phyloP scores from a whole-genome alignment of 1,284 basidiomycete species.

The Mycosarcoma mackinlayi region DNA sequence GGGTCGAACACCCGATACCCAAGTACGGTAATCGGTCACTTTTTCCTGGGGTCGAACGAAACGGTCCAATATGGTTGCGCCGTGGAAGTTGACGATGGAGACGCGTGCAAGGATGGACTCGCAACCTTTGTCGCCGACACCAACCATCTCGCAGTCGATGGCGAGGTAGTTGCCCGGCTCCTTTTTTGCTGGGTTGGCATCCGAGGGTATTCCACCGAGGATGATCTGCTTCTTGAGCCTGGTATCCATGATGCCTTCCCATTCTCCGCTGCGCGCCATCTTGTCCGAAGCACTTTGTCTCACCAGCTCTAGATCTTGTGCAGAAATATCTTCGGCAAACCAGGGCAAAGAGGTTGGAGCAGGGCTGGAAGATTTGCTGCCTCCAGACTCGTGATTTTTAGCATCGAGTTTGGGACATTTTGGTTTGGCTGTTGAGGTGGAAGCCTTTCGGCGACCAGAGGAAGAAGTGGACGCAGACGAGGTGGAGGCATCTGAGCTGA shows the following conservation, averaged over 20 bases:
- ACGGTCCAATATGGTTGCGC: constrained; percentile 81
- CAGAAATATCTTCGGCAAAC: constrained; percentile 64
- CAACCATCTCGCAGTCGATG: constrained; percentile 98
- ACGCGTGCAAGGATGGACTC: constrained; percentile 90
- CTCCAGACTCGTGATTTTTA: constrained; percentile 1
- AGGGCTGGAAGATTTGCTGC: constrained; percentile 22
- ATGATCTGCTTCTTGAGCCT: constrained; percentile 53
- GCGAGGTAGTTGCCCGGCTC: constrained; percentile 80
- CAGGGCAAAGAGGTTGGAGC: constrained; percentile 47
- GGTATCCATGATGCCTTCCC: constrained; percentile 54
- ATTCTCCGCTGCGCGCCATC: constrained; percentile 40
- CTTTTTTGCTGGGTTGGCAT: constrained; percentile 41
- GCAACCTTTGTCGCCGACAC: constrained; percentile 82
- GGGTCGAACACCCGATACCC: constrained; percentile 86
- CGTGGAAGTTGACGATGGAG: constrained; percentile 90
- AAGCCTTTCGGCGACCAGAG: not conserved
- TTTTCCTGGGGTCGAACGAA: constrained; percentile 88
- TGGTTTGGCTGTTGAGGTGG: constrained; percentile 8
- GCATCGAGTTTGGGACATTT: constrained; percentile 4
- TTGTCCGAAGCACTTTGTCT: constrained; percentile 34
- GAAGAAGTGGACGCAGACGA: constrained; percentile 14
- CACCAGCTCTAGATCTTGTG: constrained; percentile 60
- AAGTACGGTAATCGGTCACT: constrained; percentile 93
- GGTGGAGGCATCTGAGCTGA: constrained; percentile 25
- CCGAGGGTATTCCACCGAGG: constrained; percentile 43